These are phyloP conservation scores for Arabis alpina DNA, from an alignment of 345 rosid species.

Conservation along the genomic window DNA sequence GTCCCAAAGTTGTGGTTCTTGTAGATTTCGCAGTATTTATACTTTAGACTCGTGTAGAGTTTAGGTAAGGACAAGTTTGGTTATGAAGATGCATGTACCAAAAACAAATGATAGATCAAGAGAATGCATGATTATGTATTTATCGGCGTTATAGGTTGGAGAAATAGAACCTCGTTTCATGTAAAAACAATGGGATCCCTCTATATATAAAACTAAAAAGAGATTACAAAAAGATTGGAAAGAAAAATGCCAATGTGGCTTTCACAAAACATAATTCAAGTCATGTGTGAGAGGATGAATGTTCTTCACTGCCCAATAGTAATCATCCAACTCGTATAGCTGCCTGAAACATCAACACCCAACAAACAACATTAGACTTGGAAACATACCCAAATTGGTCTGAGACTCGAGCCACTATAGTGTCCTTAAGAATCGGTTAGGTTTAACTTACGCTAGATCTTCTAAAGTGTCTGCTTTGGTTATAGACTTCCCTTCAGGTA, in stretches of 20 bases:
- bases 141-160: too few species aligned
- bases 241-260: not conserved
- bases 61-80: too few species aligned
- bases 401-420: not conserved
- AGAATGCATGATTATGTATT: too few species aligned
- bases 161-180: not conserved
- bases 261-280: constrained; percentile 28
- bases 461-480: constrained; percentile 77
- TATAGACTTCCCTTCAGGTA: constrained; percentile 75
- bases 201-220: not conserved
- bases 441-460: constrained; percentile 70
- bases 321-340: constrained; percentile 66
- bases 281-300: constrained; percentile 42
- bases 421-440: not conserved
- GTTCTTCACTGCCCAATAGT: constrained; percentile 47
- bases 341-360: constrained; percentile 51
- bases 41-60: too few species aligned
- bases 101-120: too few species aligned
- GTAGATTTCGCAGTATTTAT: too few species aligned
- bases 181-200: constrained; percentile 16
- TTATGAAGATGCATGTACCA: too few species aligned
- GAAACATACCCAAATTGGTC: not conserved
- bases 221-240: not conserved
- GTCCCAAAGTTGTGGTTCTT: too few species aligned
- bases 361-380: constrained; percentile 11